Evolutionary conservation across 108 stramenopile genomes (phyloP).

Genomic region (Pseudonitzschia delicatissima): DNA sequence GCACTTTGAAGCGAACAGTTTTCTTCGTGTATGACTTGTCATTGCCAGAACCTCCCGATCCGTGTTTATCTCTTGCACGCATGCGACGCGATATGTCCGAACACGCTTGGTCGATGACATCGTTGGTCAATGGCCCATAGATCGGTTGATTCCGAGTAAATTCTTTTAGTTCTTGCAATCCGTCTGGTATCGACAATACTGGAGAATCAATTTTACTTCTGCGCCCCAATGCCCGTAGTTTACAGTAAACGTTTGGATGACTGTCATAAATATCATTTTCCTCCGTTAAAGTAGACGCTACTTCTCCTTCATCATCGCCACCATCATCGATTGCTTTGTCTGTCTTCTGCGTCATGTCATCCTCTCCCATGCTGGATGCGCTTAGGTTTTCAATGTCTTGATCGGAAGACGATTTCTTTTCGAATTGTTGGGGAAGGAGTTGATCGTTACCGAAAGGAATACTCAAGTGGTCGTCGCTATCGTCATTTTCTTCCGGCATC

Average conservation of each 20-base stretch:
- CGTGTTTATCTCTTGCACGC: background rate
- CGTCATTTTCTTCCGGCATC: background rate
- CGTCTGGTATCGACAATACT: background rate
- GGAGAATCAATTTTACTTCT: background rate
- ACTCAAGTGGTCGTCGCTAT: background rate
- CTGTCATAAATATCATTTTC: too few relatives aligned
- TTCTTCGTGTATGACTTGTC: background rate
- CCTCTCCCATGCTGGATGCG: background rate
- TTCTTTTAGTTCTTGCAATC: slow-evolving; percentile 2
- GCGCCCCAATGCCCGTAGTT: slow-evolving; percentile 19
- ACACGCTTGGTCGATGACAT: slow-evolving; percentile 12
- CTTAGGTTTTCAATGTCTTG: too few relatives aligned
- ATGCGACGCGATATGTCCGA: background rate
- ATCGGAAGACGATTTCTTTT: background rate
- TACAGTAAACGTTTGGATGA: slow-evolving; percentile 4
- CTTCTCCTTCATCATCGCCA: background rate
- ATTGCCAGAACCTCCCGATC: background rate
- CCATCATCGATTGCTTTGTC: background rate
- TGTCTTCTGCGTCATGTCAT: background rate
- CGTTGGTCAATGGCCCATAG: slow-evolving; percentile 21
- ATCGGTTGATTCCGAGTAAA: background rate
- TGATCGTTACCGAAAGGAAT: background rate
- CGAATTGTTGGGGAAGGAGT: background rate
- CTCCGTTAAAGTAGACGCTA: too few relatives aligned
- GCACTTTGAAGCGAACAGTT: slow-evolving; percentile 5